A percentile compares a stretch with the other conserved stretches of the same genome.
phyloP scores from a whole-genome alignment of 1,284 basidiomycete genomes.

The Hortiboletus rubellus region DNA sequence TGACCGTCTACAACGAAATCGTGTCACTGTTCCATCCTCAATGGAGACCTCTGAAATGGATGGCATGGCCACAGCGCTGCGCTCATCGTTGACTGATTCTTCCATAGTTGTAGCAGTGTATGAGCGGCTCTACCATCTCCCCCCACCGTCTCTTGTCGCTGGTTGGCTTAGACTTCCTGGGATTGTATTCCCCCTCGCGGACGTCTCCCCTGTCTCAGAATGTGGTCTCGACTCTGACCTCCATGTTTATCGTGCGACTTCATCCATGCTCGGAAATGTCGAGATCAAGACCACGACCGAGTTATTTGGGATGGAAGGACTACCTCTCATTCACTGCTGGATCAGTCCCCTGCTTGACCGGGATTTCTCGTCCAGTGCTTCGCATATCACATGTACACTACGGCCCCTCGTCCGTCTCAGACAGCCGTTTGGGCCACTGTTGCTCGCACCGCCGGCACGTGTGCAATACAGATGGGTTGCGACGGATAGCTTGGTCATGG shows the following conservation, averaged over 20 bases:
- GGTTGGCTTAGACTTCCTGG: constrained; percentile 7
- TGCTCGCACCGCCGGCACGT: background rate
- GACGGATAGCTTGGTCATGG: background rate
- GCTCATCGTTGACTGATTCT: constrained; percentile 1
- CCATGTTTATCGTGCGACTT: background rate
- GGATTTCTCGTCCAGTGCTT: background rate
- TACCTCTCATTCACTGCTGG: background rate
- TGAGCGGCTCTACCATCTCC: background rate
- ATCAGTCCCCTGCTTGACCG: background rate
- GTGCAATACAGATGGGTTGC: constrained; percentile 5
- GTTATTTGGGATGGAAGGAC: background rate
- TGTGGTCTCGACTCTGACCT: background rate
- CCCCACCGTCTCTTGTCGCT: background rate
- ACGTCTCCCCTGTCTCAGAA: background rate
- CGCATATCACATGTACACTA: background rate
- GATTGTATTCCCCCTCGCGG: constrained; percentile 1
- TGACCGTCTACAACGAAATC: constrained; percentile 9
- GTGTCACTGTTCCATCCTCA: background rate
- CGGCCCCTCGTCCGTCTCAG: background rate
- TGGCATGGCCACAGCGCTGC: background rate
- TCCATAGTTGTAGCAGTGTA: background rate
- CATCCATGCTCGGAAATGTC: background rate
- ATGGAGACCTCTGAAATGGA: background rate
- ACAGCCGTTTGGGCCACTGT: constrained; percentile 10
- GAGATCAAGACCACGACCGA: background rate